A percentile compares a stretch with the other conserved stretches of the same genome.
Conservation (phyloP, 306 rosid genomes). For the Albizia julibrissin region DNA sequence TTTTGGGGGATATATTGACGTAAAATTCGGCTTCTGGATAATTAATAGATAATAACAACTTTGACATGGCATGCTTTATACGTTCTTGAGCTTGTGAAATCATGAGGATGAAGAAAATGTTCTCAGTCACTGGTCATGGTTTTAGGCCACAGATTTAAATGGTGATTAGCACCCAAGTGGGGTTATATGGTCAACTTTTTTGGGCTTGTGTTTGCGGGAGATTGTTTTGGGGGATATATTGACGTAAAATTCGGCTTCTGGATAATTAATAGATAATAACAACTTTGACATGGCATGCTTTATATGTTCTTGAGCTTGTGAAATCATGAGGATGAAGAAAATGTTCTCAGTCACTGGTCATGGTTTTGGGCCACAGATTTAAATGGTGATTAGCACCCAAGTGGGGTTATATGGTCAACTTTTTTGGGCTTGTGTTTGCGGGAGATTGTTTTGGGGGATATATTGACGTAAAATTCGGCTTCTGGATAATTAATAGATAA, state of each 20-base stretch:
- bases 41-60: slow-evolving; percentile 5
- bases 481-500: slow-evolving; percentile 6
- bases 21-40: slow-evolving; percentile 14
- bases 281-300: slow-evolving; percentile 10
- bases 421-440: slow-evolving; percentile 3
- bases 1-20: not conserved
- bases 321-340: slow-evolving; percentile 22
- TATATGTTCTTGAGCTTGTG: slow-evolving; percentile 21
- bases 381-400: not conserved
- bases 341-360: slow-evolving; percentile 13
- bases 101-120: slow-evolving; percentile 22
- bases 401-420: slow-evolving; percentile 8
- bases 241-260: slow-evolving; percentile 11
- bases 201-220: not conserved
- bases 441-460: not conserved
- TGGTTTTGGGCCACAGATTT: slow-evolving; percentile 39
- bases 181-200: slow-evolving; percentile 20
- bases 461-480: slow-evolving; percentile 14
- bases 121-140: slow-evolving; percentile 11
- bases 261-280: slow-evolving; percentile 5
- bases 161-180: not conserved
- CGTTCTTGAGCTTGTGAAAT: slow-evolving; percentile 24
- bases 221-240: not conserved
- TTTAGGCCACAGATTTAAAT: slow-evolving; percentile 38
- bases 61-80: slow-evolving; percentile 12